These are phyloP conservation scores for Ustilago crameri DNA, from an alignment of 1,284 basidiomycete species.

Conservation along the genomic window DNA sequence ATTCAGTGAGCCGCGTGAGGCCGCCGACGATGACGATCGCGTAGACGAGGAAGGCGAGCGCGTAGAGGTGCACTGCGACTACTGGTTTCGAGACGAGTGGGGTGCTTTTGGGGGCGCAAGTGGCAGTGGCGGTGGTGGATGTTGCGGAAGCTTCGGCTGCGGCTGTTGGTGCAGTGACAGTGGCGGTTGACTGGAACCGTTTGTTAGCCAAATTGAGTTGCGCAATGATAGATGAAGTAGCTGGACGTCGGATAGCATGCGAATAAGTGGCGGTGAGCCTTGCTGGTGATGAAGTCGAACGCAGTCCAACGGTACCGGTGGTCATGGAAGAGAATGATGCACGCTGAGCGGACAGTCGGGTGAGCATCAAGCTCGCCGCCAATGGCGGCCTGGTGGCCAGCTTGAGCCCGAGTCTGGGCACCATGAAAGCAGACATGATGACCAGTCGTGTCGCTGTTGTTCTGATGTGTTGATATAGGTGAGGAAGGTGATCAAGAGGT, in stretches of 20 bases:
- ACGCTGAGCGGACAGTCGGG: not conserved
- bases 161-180: no score
- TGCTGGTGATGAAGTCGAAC: not conserved
- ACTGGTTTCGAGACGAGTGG: conserved; percentile 75
- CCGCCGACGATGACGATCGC: conserved; percentile 95
- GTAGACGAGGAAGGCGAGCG: conserved; percentile 85
- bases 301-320: not conserved
- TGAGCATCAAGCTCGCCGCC: not conserved
- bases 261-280: not conserved
- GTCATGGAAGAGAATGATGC: not conserved
- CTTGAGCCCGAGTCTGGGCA: not conserved
- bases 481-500: not conserved
- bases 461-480: not conserved
- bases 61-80: conserved; percentile 82
- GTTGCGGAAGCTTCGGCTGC: not conserved
- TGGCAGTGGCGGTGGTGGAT: not conserved
- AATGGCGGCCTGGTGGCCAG: not conserved
- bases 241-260: not conserved
- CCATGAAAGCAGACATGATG: conserved; percentile 2
- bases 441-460: not conserved
- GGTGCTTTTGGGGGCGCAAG: not conserved
- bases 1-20: conserved; percentile 95
- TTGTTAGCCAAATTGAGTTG: not conserved
- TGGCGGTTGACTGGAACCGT: conserved; percentile 24
- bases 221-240: not conserved